Conservation (phyloP, 176 grass and related monocot species). For the Avena sativa region DNA sequence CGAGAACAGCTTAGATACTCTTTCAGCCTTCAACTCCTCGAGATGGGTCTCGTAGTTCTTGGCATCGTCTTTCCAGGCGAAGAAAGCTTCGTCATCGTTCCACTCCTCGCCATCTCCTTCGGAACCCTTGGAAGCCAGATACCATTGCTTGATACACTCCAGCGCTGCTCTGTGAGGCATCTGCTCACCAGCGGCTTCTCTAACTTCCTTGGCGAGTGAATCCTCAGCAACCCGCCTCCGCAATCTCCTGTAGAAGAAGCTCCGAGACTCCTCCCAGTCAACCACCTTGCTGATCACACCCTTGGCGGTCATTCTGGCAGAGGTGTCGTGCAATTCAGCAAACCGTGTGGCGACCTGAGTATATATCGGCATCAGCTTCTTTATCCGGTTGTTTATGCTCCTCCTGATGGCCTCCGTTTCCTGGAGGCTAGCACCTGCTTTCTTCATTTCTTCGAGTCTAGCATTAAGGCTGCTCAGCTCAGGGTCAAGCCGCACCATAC, state of each 20-base stretch:
- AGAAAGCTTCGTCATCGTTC: conserved; percentile 90
- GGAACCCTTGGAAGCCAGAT: conserved; percentile 45
- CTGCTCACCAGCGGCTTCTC: conserved; percentile 69
- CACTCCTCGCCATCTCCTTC: conserved; percentile 51
- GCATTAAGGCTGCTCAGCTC: conserved; percentile 69
- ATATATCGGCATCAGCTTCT: conserved; percentile 82
- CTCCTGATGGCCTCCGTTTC: conserved; percentile 62
- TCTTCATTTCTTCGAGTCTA: conserved; percentile 67
- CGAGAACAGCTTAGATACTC: conserved; percentile 59
- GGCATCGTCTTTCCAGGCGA: conserved; percentile 77
- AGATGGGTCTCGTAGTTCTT: conserved; percentile 74
- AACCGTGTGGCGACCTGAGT: conserved; percentile 95
- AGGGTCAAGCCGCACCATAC: conserved; percentile 89
- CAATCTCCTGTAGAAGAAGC: conserved; percentile 91
- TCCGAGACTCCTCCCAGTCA: conserved; percentile 77
- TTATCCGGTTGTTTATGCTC: conserved; percentile 67
- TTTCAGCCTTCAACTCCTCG: conserved; percentile 75
- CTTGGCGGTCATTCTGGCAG: conserved; percentile 93
- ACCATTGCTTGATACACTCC: conserved; percentile 77
- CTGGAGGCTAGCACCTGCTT: conserved; percentile 26
- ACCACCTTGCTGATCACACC: conserved; percentile 81
- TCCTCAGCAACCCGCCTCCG: conserved; percentile 77
- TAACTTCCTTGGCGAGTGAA: conserved; percentile 65
- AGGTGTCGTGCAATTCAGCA: conserved; percentile 92
- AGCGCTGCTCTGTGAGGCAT: conserved; percentile 61